Evolutionary conservation across 352 stramenopile genomes (phyloP).

Genomic region (Phytophthora multivora): DNA sequence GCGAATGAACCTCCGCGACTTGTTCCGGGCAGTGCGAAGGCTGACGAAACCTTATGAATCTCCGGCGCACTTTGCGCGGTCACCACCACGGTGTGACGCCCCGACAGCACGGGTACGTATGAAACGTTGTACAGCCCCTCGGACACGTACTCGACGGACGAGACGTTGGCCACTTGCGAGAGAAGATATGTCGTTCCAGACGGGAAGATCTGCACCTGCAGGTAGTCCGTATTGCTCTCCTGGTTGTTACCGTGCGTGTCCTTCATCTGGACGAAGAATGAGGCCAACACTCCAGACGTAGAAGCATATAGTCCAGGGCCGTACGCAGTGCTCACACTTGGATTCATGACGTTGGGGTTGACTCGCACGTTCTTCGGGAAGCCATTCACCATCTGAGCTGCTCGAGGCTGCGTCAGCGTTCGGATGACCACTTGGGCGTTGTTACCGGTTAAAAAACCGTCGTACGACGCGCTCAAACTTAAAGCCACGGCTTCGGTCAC

Average conservation of each 20-base stretch:
- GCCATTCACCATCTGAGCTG: conserved; percentile 46
- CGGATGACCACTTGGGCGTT: conserved; percentile 47
- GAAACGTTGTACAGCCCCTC: conserved; percentile 86
- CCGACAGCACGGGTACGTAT: conserved; percentile 86
- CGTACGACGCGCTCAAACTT: conserved; percentile 52
- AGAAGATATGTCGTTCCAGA: conserved; percentile 29
- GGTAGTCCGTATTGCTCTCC: conserved; percentile 39
- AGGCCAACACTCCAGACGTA: conserved; percentile 51
- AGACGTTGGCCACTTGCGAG: conserved; percentile 33
- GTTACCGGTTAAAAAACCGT: conserved; percentile 73
- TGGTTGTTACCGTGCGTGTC: conserved; percentile 85
- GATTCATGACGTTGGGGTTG: conserved; percentile 57
- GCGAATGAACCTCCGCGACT: conserved; percentile 84
- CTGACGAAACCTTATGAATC: conserved; percentile 82
- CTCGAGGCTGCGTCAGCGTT: conserved; percentile 37
- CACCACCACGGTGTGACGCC: conserved; percentile 87
- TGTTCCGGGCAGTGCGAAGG: conserved; percentile 61
- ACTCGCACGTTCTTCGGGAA: conserved; percentile 78
- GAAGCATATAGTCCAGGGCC: conserved; percentile 63
- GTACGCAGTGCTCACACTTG: conserved; percentile 74
- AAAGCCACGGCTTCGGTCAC: conserved; percentile 15
- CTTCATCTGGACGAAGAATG: conserved; percentile 83
- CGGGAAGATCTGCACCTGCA: conserved; percentile 60
- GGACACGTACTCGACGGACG: conserved; percentile 54
- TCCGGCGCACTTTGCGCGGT: conserved; percentile 77